Conservation (phyloP, 2,329 filamentous ascomycete genomes). For the Aureobasidium sp. region DNA sequence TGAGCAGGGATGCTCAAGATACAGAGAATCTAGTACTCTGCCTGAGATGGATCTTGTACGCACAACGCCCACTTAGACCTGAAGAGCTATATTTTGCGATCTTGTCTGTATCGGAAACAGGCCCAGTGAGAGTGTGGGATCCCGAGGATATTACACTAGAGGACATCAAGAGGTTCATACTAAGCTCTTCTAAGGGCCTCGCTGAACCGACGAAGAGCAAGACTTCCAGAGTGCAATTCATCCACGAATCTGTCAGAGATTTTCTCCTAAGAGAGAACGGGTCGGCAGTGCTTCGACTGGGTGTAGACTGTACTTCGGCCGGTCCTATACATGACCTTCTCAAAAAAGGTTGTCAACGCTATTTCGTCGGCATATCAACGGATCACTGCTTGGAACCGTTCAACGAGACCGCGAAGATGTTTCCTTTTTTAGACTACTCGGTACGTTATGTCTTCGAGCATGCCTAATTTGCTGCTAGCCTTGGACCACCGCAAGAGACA, state of each 20-base stretch:
- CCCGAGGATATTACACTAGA: neutral
- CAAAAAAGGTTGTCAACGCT: neutral
- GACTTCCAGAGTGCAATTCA: constrained; percentile 53
- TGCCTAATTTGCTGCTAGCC: neutral
- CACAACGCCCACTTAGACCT: neutral
- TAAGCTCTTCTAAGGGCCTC: constrained; percentile 56
- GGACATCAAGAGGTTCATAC: constrained; percentile 39
- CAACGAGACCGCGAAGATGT: neutral
- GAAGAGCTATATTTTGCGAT: neutral
- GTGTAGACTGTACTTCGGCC: neutral
- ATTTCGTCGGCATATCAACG: neutral
- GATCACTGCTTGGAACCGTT: rapidly evolving
- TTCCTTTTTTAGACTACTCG: neutral
- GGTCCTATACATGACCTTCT: neutral
- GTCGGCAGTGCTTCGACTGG: neutral
- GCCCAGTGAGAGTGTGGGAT: neutral
- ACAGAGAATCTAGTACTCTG: neutral
- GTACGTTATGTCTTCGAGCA: neutral
- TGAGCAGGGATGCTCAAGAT: neutral
- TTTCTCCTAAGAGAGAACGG: constrained; percentile 45
- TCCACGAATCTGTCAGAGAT: constrained; percentile 58
- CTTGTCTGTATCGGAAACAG: neutral
- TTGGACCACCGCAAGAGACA: neutral
- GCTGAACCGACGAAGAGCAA: constrained; percentile 45
- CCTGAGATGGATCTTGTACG: neutral